phyloP scores from a whole-genome alignment of 1,284 basidiomycete genomes.

The Marasmius oreades region DNA sequence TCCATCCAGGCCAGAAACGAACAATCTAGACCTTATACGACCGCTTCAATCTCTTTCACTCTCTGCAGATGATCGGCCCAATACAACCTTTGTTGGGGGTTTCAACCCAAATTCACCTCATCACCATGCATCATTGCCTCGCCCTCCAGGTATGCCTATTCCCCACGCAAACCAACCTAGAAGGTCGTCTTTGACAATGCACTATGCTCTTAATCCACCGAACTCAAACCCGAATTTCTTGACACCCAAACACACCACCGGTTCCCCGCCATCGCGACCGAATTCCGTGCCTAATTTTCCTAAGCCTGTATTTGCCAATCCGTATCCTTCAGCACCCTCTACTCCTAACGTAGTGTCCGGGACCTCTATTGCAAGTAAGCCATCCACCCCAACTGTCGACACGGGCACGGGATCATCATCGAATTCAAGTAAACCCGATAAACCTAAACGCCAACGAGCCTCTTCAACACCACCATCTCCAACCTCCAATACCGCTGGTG shows the following conservation, averaged over 20 bases:
- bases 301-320: conserved; percentile 2
- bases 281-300: conserved; percentile 17
- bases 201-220: conserved; percentile 44
- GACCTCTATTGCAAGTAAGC: conserved; percentile 16
- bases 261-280: conserved; percentile 22
- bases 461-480: conserved; percentile 21
- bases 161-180: conserved; percentile 26
- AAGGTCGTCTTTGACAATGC: conserved; percentile 55
- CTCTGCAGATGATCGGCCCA: not conserved
- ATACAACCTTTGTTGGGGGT: conserved; percentile 35
- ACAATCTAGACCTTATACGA: conserved; percentile 30
- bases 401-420: not conserved
- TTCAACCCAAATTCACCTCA: conserved; percentile 28
- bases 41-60: conserved; percentile 26
- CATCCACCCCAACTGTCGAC: not conserved
- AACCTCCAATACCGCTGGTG: conserved; percentile 17
- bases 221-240: conserved; percentile 7
- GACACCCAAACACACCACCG: conserved; percentile 15
- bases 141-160: conserved; percentile 36
- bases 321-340: conserved; percentile 16
- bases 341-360: not conserved
- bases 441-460: conserved; percentile 14
- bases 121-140: conserved; percentile 27
- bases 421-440: not conserved
- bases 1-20: conserved; percentile 12